phyloP scores from a whole-genome alignment of 495 filamentous ascomycete species.

The Achaetomiella virescens region DNA sequence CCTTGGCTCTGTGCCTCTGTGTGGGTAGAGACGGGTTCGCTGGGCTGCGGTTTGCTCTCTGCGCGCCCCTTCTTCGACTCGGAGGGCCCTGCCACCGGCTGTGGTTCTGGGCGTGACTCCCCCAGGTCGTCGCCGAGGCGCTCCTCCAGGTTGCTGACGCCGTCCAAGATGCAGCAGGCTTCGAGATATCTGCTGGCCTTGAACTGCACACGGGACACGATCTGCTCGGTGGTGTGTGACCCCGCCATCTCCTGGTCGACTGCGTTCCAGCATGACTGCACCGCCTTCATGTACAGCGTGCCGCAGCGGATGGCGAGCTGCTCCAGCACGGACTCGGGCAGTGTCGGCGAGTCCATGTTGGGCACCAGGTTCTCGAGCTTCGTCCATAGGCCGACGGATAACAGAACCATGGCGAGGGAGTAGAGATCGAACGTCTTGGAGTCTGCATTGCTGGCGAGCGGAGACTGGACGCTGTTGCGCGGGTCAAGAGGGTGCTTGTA shows the following conservation, averaged over 20 bases:
- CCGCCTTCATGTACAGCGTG: slow-evolving; percentile 70
- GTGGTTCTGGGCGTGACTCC: slow-evolving; percentile 18
- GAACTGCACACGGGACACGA: slow-evolving; percentile 37
- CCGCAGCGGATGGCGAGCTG: slow-evolving; percentile 69
- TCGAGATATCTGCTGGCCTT: slow-evolving; percentile 42
- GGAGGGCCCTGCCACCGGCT: slow-evolving; percentile 7
- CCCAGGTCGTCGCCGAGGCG: slow-evolving; percentile 35
- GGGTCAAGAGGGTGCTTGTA: slow-evolving; percentile 78
- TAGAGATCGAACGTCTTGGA: slow-evolving; percentile 72
- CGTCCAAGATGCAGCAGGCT: slow-evolving; percentile 46
- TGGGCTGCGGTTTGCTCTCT: not conserved
- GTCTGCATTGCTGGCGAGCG: slow-evolving; percentile 38
- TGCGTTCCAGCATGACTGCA: slow-evolving; percentile 71
- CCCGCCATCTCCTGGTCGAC: slow-evolving; percentile 58
- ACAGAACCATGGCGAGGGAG: slow-evolving; percentile 71
- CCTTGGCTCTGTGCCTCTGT: slow-evolving; percentile 5
- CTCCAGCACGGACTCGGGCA: slow-evolving; percentile 44
- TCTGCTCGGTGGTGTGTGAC: slow-evolving; percentile 32
- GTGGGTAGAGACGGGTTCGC: not conserved
- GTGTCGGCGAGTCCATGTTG: slow-evolving; percentile 24
- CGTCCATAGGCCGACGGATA: slow-evolving; percentile 89
- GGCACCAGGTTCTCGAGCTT: slow-evolving; percentile 57
- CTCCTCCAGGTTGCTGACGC: slow-evolving; percentile 44
- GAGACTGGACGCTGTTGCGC: slow-evolving; percentile 48
- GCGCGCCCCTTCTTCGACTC: not conserved